Evolutionary conservation across 208 protist species (phyloP).

Genomic region (Trypanosoma mega): DNA sequence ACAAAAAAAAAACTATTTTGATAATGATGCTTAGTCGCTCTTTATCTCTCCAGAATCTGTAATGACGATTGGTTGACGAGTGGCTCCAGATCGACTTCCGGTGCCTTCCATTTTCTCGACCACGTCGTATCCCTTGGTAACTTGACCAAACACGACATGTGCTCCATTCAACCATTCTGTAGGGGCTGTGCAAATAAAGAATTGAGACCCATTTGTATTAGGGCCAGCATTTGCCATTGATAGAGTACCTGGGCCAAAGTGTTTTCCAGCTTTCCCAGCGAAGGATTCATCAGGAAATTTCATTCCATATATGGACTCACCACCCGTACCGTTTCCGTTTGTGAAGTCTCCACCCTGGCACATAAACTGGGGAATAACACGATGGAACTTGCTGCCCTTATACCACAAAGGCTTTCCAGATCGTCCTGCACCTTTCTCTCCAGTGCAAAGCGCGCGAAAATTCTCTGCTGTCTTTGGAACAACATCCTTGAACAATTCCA

Average conservation of each 20-base stretch:
- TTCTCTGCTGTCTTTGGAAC: conserved; percentile 96
- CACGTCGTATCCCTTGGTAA: conserved; percentile 86
- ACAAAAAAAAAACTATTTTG: neutral
- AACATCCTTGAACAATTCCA: conserved; percentile 89
- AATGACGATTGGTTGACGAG: conserved; percentile 66
- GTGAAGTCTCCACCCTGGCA: conserved; percentile 97
- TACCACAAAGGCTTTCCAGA: conserved; percentile 92
- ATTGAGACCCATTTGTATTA: conserved; percentile 86
- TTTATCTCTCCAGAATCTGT: conserved; percentile 78
- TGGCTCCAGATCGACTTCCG: conserved; percentile 72
- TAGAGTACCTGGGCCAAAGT: conserved; percentile 67
- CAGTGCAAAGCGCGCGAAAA: conserved; percentile 92
- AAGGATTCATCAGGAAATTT: conserved; percentile 95
- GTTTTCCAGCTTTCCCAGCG: conserved; percentile 70
- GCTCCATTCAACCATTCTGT: conserved; percentile 90
- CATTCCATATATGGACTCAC: conserved; percentile 92
- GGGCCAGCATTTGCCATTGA: conserved; percentile 78
- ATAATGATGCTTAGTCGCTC: conserved; percentile 22
- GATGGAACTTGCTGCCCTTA: conserved; percentile 96
- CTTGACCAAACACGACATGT: conserved; percentile 95
- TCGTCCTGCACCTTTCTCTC: conserved; percentile 85
- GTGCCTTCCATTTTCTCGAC: conserved; percentile 73
- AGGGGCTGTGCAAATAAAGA: conserved; percentile 70
- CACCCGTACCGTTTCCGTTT: conserved; percentile 88
- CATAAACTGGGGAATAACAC: conserved; percentile 94